Evolutionary conservation across 805 yeast genomes (phyloP), one percentile per base, ranked within the genome.

Genomic region (Yamadazyma sp.): DNA sequence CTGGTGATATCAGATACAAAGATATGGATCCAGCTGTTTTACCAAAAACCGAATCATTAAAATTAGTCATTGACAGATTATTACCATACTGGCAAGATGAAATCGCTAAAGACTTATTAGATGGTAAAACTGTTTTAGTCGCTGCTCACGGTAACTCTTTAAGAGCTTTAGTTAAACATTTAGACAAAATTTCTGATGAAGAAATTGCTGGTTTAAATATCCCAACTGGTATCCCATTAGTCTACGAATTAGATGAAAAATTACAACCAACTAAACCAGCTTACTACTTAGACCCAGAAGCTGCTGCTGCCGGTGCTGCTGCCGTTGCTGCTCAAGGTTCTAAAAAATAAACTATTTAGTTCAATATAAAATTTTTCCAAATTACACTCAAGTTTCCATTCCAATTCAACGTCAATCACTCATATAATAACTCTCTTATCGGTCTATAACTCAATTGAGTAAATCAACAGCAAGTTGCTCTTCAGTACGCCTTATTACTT

Each of bases 221-320:
- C 63, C 97, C 98, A 70, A 89, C 97, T 54, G 98, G 96, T 76
- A 91, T 89, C 52, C 98, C 98, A 62, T 80, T 89, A 71, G 96
- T 91, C 45, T 91, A 85, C 73, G 97, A 91, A 73, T 80, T 89
- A 60, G 96, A 89, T 64, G 83, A 76, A 36, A 60, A 76, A 58
- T 80, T 89, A 70, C 78, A 79, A 70, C 97, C 97, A 70, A 73
- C 82, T 62, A 88, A 88, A 81, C 84, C 87, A 52, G 80, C 94
- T 54, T 87, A 89, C 79, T 89, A 89, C 82, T 82, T 89, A 70
- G 98, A 89, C 73, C 98, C 98, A 58, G 97, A 87, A 75, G 98
- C 97, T 58, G 98, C 98, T 58, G 96, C 89, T 48, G 96, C 96
- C 38, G 98, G 98, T 77, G 98, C 97, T 50, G 97, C 97, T 60